Conservation (phyloP, 345 rosid genomes). For the Alliaria petiolata region DNA sequence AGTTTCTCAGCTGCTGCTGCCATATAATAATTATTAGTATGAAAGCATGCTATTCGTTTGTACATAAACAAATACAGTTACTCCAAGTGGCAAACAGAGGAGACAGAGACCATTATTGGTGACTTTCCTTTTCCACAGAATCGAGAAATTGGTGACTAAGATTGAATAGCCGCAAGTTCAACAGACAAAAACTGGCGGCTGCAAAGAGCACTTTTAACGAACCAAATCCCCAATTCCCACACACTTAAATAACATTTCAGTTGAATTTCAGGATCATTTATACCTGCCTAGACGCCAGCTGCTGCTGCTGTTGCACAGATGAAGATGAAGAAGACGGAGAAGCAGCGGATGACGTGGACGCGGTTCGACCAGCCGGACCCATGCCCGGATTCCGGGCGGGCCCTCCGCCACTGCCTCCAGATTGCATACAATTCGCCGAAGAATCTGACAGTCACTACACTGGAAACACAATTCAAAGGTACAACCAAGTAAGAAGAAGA, state of each 20-base stretch:
- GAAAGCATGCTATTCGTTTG: no score
- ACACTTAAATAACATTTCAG: neutral
- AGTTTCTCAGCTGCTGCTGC: constrained; percentile 56
- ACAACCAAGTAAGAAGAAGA: neutral
- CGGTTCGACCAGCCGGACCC: constrained; percentile 71
- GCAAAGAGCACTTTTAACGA: neutral
- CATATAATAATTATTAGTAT: constrained; percentile 23
- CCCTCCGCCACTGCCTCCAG: constrained; percentile 81
- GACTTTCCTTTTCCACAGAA: no score
- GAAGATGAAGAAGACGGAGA: constrained; percentile 97
- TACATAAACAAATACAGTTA: no score
- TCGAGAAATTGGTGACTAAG: no score
- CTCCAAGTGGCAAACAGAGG: no score
- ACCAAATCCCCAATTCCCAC: neutral
- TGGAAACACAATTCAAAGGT: constrained; percentile 12
- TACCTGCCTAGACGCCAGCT: constrained; percentile 72
- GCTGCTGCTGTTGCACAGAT: constrained; percentile 71
- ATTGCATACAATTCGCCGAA: constrained; percentile 59
- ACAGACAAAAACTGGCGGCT: neutral
- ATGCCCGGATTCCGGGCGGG: constrained; percentile 63
- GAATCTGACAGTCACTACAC: constrained; percentile 21
- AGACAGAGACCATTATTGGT: no score
- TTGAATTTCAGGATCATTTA: neutral
- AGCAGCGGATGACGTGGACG: constrained; percentile 85
- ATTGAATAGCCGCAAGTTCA: no score